Evolutionary conservation across 805 yeast genomes (phyloP).

Genomic region (Metschnikowia hibisci): DNA sequence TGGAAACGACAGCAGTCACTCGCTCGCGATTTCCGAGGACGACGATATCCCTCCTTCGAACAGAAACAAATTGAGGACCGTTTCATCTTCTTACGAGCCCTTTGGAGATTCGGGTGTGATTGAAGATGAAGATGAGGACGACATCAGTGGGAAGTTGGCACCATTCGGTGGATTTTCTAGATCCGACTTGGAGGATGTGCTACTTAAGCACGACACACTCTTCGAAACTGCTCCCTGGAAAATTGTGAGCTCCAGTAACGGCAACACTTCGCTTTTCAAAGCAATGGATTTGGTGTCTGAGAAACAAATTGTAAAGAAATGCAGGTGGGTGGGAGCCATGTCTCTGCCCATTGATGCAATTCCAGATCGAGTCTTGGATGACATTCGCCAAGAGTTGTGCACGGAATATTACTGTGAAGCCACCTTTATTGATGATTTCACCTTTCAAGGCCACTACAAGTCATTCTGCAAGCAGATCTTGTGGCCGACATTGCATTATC

Average conservation of each 20-base stretch:
- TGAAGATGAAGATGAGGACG: conserved; percentile 15
- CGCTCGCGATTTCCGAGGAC: conserved; percentile 31
- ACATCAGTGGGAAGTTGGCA: conserved; percentile 35
- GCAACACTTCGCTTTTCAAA: conserved; percentile 85
- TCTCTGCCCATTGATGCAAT: conserved; percentile 89
- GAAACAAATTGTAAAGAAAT: conserved; percentile 31
- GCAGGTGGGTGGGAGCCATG: conserved; percentile 82
- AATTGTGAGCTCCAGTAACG: conserved; percentile 63
- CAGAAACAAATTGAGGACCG: conserved; percentile 1
- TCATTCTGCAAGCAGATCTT: conserved; percentile 90
- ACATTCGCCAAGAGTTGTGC: conserved; percentile 47
- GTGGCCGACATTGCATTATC: conserved; percentile 94
- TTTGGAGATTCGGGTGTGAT: conserved; percentile 12
- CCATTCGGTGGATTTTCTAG: conserved; percentile 76
- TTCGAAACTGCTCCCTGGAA: conserved; percentile 69
- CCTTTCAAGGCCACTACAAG: conserved; percentile 86
- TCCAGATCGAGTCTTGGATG: conserved; percentile 49
- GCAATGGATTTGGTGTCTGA: conserved; percentile 64
- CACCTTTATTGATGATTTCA: conserved; percentile 70
- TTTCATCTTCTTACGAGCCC: conserved; percentile 11
- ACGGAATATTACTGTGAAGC: conserved; percentile 55
- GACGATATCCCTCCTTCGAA: conserved; percentile 16
- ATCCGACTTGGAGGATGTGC: conserved; percentile 49
- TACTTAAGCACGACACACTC: conserved; percentile 40
- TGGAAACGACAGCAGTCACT: conserved; percentile 25